Base-by-base conservation (phyloP, 257 asterid genomes). In the Cruciata laevipes region DNA sequence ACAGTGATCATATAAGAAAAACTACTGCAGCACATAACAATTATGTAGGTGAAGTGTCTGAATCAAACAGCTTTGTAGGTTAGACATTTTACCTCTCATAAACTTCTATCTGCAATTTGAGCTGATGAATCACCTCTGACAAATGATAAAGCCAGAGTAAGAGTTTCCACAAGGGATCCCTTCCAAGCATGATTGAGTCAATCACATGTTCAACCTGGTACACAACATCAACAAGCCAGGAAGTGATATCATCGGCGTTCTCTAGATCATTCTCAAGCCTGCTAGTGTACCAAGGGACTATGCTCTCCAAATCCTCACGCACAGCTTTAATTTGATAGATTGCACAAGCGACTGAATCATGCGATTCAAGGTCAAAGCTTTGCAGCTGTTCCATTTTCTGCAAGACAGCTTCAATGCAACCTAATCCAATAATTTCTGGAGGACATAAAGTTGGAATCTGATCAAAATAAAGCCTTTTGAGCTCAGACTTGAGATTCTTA, bases 101-200 rank as follows among this genome's bases (percentile, higher is more conserved):
- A 38, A 0, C 44, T 38, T 7, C 2, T 6, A 49, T n/a, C 13
- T 20, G 21, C 49, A 10, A 11, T 53, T 58, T 38, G 3, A 32
- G 1, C 18, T 44, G 27, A 21, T 7, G 0, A 53, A 75, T 47
- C 65, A 33, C 61, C 47, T 75, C 60, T 30, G 49, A 4, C 42
- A 65, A 57, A 21, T 74, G 47, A 69, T 31, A 69, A 23, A 74
- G 69, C 74, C 68, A 74, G 12, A 35, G 11, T 18, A 40, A 47
- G 6, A 42, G 51, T 40, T 74, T 37, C 67, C 33, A 18, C 16
- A 7, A 37, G 3, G 51, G 61, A 63, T 51, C 56, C 16, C 8
- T 64, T 38, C 10, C 18, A 0, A 24, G 1, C 52, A 49, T 33
- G 52, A 59, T 68, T 31, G 73, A 64, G 71, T 74, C 74, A 2